Conservation (phyloP, 164 flowering plant genomes). For the Sextonia rubra region DNA sequence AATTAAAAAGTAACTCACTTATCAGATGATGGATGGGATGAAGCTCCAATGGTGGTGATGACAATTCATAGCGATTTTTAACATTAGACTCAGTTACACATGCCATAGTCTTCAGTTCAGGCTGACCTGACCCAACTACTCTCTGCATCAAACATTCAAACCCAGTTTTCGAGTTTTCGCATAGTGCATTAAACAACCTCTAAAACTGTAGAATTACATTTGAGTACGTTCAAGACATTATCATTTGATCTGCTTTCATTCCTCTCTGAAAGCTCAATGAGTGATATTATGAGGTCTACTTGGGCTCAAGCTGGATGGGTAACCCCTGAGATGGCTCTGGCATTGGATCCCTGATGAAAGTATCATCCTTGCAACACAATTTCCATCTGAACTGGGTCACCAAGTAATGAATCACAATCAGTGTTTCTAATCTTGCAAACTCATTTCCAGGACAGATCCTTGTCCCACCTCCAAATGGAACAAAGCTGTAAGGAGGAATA, state of each 20-base stretch:
- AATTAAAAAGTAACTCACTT: too few relatives aligned
- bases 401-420: slow-evolving; percentile 40
- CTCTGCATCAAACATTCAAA: too few relatives aligned
- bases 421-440: slow-evolving; percentile 54
- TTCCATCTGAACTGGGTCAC: slow-evolving; percentile 63
- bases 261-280: not conserved
- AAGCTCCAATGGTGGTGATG: too few relatives aligned
- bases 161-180: too few relatives aligned
- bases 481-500: slow-evolving; percentile 45
- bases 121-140: too few relatives aligned
- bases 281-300: slow-evolving; percentile 5
- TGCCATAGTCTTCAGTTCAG: too few relatives aligned
- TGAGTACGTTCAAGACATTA: too few relatives aligned
- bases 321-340: slow-evolving; percentile 34
- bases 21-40: too few relatives aligned
- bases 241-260: not conserved
- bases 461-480: slow-evolving; percentile 66
- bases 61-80: too few relatives aligned
- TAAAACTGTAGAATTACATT: too few relatives aligned
- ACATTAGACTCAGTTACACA: too few relatives aligned
- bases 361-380: slow-evolving; percentile 22
- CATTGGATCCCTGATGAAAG: slow-evolving; percentile 35
- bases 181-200: too few relatives aligned
- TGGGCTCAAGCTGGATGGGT: slow-evolving; percentile 29
- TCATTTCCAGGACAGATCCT: slow-evolving; percentile 68